Percentiles rank a stretch among this genome's conserved stretches.
phyloP scores from a whole-genome alignment of 78 protist species.

The Speleostelium caveatum region DNA sequence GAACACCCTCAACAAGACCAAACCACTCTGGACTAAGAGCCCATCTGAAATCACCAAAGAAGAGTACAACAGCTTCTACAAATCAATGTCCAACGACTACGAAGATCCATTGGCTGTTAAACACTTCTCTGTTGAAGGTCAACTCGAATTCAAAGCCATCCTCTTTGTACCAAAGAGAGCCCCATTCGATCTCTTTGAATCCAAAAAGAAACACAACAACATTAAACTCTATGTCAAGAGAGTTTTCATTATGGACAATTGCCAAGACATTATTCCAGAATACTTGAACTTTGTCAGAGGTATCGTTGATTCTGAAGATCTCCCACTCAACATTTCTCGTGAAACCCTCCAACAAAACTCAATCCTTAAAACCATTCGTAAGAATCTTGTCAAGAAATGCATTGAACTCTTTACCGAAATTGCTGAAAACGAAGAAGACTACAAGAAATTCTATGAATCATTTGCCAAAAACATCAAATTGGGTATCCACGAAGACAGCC shows the following conservation, averaged over 20 bases:
- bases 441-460: constrained; percentile 98
- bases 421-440: constrained; percentile 98
- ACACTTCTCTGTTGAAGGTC: constrained; percentile 99
- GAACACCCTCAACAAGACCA: constrained; percentile 98
- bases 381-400: constrained; percentile 98
- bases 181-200: constrained; percentile 99
- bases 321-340: constrained; percentile 99
- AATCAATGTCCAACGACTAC: constrained; percentile 99
- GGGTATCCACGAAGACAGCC: constrained; percentile 99
- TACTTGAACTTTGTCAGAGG: constrained; percentile 98
- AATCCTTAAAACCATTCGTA: constrained; percentile 98
- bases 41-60: constrained; percentile 98
- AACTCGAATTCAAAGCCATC: constrained; percentile 98
- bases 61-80: constrained; percentile 99
- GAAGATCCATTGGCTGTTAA: constrained; percentile 99
- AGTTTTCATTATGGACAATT: constrained; percentile 99
- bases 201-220: constrained; percentile 98
- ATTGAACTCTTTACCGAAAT: constrained; percentile 98
- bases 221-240: constrained; percentile 99
- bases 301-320: constrained; percentile 99
- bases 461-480: constrained; percentile 99
- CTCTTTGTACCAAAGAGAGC: constrained; percentile 99
- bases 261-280: constrained; percentile 99
- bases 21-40: constrained; percentile 99
- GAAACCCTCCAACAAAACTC: constrained; percentile 99